phyloP scores from a whole-genome alignment of 768 basidiomycete genomes.

The Candolleomyces eurysporus region DNA sequence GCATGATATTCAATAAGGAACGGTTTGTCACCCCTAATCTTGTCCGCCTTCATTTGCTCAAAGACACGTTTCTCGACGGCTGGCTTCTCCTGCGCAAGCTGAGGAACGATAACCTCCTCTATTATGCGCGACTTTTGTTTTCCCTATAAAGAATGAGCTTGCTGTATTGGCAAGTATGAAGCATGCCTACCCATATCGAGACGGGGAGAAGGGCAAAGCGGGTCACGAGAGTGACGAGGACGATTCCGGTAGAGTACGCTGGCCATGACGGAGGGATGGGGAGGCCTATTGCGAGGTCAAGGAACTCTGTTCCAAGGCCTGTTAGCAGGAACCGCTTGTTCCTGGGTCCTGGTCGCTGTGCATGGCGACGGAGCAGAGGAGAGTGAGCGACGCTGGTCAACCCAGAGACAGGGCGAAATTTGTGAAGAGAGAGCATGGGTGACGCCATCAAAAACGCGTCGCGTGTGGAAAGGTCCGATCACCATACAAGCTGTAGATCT shows the following conservation, averaged over 20 bases:
- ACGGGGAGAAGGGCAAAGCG: slow-evolving; percentile 67
- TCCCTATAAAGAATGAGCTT: slow-evolving; percentile 40
- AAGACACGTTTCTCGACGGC: slow-evolving; percentile 40
- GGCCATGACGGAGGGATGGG: slow-evolving; percentile 69
- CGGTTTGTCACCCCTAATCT: slow-evolving; percentile 54
- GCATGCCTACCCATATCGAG: slow-evolving; percentile 67
- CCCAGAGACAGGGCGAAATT: slow-evolving; percentile 1
- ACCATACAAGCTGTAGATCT: not conserved
- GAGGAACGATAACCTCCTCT: slow-evolving; percentile 61
- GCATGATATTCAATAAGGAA: slow-evolving; percentile 46
- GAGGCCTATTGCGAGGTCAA: slow-evolving; percentile 74
- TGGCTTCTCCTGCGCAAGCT: slow-evolving; percentile 48
- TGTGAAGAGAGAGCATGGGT: slow-evolving; percentile 13
- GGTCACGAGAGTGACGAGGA: slow-evolving; percentile 59
- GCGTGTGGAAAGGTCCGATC: not conserved
- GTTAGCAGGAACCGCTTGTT: slow-evolving; percentile 32
- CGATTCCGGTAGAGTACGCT: slow-evolving; percentile 72
- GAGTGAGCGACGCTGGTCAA: not conserved
- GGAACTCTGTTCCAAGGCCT: slow-evolving; percentile 57
- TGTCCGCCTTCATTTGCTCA: slow-evolving; percentile 52
- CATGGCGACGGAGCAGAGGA: slow-evolving; percentile 9
- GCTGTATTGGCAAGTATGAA: not conserved
- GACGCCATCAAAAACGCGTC: slow-evolving; percentile 2
- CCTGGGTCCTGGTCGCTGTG: slow-evolving; percentile 8
- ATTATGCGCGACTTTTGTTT: slow-evolving; percentile 57